Evolutionary conservation across 2,329 filamentous ascomycete species (phyloP).

Genomic region (Mycosphaerella sp.): DNA sequence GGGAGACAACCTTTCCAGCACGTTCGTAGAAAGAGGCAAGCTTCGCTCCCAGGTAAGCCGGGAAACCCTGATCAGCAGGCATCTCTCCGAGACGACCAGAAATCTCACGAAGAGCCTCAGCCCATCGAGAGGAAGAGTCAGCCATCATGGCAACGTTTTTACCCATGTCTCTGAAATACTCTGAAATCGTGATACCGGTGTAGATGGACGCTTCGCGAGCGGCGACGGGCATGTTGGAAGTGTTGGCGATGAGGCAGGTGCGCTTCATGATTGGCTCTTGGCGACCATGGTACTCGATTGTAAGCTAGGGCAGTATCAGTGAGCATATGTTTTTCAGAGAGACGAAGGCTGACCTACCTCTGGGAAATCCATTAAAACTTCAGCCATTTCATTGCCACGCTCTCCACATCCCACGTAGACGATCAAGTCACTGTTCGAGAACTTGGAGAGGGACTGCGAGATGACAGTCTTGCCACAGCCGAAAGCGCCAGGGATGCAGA

Average conservation of each 20-base stretch:
- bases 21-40: constrained; percentile 99
- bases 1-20: constrained; percentile 75
- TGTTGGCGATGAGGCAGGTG: constrained; percentile 96
- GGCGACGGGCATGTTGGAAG: constrained; percentile 99
- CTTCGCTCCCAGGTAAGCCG: constrained; percentile 92
- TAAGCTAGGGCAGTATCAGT: constrained; percentile 50
- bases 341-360: constrained; percentile 47
- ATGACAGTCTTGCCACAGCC: constrained; percentile 99
- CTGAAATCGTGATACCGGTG: constrained; percentile 84
- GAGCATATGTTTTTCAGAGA: constrained; percentile 13
- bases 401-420: constrained; percentile 94
- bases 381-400: constrained; percentile 98
- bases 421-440: constrained; percentile 99
- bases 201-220: constrained; percentile 98
- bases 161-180: constrained; percentile 92
- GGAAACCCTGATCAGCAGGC: constrained; percentile 99
- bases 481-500: constrained; percentile 97
- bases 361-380: constrained; percentile 99
- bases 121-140: constrained; percentile 96
- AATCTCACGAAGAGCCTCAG: constrained; percentile 95
- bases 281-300: constrained; percentile 87
- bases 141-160: constrained; percentile 99
- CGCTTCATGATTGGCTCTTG: constrained; percentile 99
- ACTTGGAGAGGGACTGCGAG: constrained; percentile 96
- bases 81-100: constrained; percentile 98